A percentile compares a stretch with the other conserved stretches of the same genome.
Evolutionary conservation across 345 rosid species (phyloP).

Genomic region (Eucalyptus cloeziana): DNA sequence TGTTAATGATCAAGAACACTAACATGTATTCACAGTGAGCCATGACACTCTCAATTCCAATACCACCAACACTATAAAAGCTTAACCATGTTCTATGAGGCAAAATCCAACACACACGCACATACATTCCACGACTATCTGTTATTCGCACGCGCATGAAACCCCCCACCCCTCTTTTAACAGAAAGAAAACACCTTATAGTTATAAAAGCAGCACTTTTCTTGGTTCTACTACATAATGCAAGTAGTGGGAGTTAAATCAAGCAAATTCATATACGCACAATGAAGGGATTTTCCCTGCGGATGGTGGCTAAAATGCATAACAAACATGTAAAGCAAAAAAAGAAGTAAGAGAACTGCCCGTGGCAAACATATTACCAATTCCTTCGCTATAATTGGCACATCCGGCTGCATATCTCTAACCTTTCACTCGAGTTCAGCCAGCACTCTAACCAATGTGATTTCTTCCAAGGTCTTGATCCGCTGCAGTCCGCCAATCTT

Average conservation of each 20-base stretch:
- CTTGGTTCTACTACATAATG: no score
- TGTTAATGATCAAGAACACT: no score
- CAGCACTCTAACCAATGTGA: background rate
- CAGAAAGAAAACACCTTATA: no score
- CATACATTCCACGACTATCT: no score
- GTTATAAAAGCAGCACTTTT: no score
- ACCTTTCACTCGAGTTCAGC: background rate
- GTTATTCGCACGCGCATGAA: no score
- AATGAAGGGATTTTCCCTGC: background rate
- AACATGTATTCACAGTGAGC: no score
- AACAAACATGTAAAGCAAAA: background rate
- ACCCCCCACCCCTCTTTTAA: no score
- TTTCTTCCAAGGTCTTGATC: background rate
- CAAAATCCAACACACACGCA: no score
- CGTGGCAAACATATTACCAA: background rate
- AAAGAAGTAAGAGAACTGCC: background rate
- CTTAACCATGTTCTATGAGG: no score
- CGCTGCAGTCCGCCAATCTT: background rate
- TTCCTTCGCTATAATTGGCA: background rate
- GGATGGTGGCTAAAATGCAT: background rate
- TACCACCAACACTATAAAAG: no score
- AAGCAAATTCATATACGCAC: background rate
- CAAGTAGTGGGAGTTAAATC: background rate
- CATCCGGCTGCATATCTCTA: background rate
- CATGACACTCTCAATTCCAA: no score